phyloP scores from a whole-genome alignment of 192 early-diverging fungal species.

The Umbelopsis ramanniana region DNA sequence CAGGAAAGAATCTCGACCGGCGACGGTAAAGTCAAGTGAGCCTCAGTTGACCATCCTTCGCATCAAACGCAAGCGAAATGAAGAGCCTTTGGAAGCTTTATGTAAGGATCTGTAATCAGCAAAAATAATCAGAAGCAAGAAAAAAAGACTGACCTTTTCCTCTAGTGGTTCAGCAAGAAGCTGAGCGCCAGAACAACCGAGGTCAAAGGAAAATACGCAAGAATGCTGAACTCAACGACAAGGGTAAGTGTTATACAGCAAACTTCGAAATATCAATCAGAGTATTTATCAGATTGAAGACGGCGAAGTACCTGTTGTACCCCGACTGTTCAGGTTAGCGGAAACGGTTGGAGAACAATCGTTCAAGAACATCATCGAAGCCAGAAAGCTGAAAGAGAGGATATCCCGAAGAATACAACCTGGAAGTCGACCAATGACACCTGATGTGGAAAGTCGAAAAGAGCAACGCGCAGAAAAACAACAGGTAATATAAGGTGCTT shows the following conservation, averaged over 20 bases:
- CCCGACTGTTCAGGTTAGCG: slow-evolving; percentile 65
- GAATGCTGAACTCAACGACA: neutral
- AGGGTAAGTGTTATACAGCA: neutral
- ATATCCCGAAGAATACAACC: slow-evolving; percentile 33
- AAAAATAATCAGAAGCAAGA: neutral
- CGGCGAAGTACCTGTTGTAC: slow-evolving; percentile 8
- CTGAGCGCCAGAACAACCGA: slow-evolving; percentile 28
- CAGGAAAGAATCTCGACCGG: neutral
- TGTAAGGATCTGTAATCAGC: slow-evolving; percentile 38
- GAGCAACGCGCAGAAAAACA: slow-evolving; percentile 21
- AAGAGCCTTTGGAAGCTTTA: slow-evolving; percentile 74
- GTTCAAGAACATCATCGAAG: slow-evolving; percentile 57
- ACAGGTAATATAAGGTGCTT: slow-evolving; percentile 21
- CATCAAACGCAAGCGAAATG: slow-evolving; percentile 76
- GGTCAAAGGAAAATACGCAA: neutral
- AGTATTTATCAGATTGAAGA: neutral
- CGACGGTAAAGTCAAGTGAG: neutral
- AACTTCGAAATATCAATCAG: neutral
- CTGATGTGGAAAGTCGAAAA: slow-evolving; percentile 26
- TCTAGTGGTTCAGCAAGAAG: slow-evolving; percentile 58
- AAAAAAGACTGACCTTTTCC: neutral
- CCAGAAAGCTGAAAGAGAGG: slow-evolving; percentile 54
- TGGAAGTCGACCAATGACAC: slow-evolving; percentile 26
- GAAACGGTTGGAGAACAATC: slow-evolving; percentile 69
- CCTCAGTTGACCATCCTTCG: slow-evolving; percentile 66